These are phyloP conservation scores for Chamaecyparis obtusa DNA, from an alignment of 75 land plant species.

Conservation along the genomic window DNA sequence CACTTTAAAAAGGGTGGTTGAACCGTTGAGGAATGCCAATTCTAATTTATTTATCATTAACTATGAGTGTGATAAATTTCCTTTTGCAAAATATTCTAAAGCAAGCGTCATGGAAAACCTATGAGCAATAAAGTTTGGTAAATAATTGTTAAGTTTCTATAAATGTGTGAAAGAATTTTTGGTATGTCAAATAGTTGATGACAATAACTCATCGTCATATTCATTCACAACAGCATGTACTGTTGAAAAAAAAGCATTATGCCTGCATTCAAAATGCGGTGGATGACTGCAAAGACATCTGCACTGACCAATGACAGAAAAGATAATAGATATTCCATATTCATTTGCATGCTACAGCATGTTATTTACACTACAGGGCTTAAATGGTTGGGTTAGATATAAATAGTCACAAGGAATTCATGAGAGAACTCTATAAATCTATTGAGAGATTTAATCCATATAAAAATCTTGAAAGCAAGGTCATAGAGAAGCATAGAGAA, in stretches of 20 bases:
- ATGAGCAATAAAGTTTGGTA: not conserved
- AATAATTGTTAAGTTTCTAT: not conserved
- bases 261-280: not conserved
- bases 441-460: not conserved
- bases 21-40: not conserved
- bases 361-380: not conserved
- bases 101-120: not conserved
- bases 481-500: not conserved
- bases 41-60: not conserved
- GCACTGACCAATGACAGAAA: not conserved
- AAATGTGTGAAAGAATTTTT: not conserved
- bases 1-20: not conserved
- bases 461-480: not conserved
- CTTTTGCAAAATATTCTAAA: not conserved
- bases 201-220: not conserved
- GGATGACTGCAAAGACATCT: not conserved
- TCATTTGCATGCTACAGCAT: not conserved
- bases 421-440: not conserved
- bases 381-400: not conserved
- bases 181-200: not conserved
- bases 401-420: not conserved
- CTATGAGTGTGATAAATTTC: not conserved
- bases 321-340: not conserved
- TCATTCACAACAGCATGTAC: not conserved
- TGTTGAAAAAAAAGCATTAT: not conserved